Percentiles rank a stretch among this genome's conserved stretches.
phyloP scores from a whole-genome alignment of 176 grass and related monocot genomes.

The Oryza australiensis region DNA sequence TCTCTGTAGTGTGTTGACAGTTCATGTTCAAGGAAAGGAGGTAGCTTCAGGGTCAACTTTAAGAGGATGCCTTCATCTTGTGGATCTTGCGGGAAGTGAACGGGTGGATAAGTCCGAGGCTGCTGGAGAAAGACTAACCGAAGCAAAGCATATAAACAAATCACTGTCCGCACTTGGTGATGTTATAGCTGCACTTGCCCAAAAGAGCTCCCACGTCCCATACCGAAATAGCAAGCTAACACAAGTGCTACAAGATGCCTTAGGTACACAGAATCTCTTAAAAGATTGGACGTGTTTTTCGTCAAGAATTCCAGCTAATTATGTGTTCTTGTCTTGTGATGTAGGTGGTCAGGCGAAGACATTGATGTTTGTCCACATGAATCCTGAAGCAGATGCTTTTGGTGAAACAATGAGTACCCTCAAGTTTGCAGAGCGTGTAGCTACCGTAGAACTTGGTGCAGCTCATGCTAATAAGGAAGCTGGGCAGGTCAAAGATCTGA shows the following conservation, averaged over 20 bases:
- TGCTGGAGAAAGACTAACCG: slow-evolving; percentile 78
- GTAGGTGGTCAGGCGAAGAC: slow-evolving; percentile 93
- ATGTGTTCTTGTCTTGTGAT: slow-evolving; percentile 26
- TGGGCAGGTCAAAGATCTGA: slow-evolving; percentile 72
- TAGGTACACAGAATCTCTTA: slow-evolving; percentile 51
- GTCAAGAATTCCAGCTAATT: neutral
- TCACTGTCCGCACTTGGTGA: slow-evolving; percentile 84
- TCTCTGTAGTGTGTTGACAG: slow-evolving; percentile 76
- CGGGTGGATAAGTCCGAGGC: slow-evolving; percentile 86
- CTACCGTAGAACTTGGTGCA: slow-evolving; percentile 70
- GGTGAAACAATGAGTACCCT: slow-evolving; percentile 88
- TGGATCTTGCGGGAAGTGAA: slow-evolving; percentile 90
- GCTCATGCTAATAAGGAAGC: slow-evolving; percentile 76
- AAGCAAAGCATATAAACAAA: slow-evolving; percentile 83
- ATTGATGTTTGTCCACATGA: slow-evolving; percentile 91
- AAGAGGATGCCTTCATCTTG: slow-evolving; percentile 80
- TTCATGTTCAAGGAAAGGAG: slow-evolving; percentile 79
- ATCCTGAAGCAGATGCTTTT: slow-evolving; percentile 73
- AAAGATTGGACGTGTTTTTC: neutral
- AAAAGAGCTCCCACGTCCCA: slow-evolving; percentile 82
- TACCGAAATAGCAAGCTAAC: slow-evolving; percentile 94
- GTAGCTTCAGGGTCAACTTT: slow-evolving; percentile 56
- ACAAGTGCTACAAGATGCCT: slow-evolving; percentile 82
- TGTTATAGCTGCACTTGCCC: slow-evolving; percentile 83
- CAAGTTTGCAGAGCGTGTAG: slow-evolving; percentile 85